Conservation (phyloP, 192 early-diverging fungal genomes). For the Thamnidium elegans region DNA sequence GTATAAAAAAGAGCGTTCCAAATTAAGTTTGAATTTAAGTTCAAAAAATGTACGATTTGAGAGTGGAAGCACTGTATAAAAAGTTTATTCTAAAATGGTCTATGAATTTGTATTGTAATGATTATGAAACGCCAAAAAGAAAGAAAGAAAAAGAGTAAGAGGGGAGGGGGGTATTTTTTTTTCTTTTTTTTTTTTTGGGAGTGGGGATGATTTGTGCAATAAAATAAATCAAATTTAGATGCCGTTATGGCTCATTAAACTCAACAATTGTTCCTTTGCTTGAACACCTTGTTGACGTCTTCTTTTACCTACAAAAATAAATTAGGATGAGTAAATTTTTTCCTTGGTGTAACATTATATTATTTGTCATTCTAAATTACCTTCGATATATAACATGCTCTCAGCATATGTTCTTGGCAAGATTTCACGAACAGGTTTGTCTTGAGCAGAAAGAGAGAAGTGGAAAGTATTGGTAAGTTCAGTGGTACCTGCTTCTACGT, state of each 20-base stretch:
- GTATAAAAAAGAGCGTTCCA: too few relatives aligned
- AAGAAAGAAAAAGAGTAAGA: too few relatives aligned
- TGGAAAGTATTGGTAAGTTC: slow-evolving; percentile 82
- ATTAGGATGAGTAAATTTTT: background rate
- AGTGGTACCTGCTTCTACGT: slow-evolving; percentile 51
- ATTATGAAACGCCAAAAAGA: too few relatives aligned
- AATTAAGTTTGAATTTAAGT: too few relatives aligned
- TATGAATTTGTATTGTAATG: too few relatives aligned
- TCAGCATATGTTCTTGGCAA: slow-evolving; percentile 84
- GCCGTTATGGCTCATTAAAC: background rate
- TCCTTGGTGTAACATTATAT: slow-evolving; percentile 33
- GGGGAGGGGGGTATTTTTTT: too few relatives aligned
- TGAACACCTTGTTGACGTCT: slow-evolving; percentile 1
- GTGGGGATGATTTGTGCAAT: too few relatives aligned
- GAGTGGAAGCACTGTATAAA: too few relatives aligned
- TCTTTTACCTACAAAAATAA: background rate
- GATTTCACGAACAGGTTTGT: slow-evolving; percentile 54
- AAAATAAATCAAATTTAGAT: too few relatives aligned
- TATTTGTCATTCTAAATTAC: slow-evolving; percentile 35
- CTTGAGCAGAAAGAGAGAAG: slow-evolving; percentile 64
- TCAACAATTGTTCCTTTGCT: background rate
- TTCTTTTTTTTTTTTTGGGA: too few relatives aligned
- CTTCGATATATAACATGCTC: slow-evolving; percentile 75
- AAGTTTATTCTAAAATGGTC: too few relatives aligned
- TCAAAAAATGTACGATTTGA: too few relatives aligned